Percentiles rank a stretch among this genome's conserved stretches.
These are phyloP conservation scores for Argentina anserina DNA, from an alignment of 306 rosid species.

Conservation along the genomic window DNA sequence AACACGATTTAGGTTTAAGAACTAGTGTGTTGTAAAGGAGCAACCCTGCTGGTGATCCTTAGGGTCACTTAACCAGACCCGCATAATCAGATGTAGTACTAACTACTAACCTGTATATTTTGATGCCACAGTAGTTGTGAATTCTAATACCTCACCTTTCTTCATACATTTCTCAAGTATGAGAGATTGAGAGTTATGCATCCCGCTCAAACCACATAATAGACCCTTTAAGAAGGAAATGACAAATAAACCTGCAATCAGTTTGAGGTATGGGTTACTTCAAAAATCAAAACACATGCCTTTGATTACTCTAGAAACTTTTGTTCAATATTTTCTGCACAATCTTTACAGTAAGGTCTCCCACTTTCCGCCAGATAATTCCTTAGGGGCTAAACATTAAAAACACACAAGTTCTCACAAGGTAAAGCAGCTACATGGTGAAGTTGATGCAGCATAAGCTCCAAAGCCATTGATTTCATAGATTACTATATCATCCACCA, in stretches of 20 bases:
- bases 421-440: not conserved
- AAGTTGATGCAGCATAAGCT: constrained; percentile 1
- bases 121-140: not conserved
- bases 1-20: too few relatives aligned
- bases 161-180: not conserved
- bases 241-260: not conserved
- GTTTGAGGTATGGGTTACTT: not conserved
- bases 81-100: not conserved
- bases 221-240: not conserved
- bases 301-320: not conserved
- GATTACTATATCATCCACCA: constrained; percentile 11
- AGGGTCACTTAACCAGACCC: not conserved
- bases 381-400: constrained; percentile 24
- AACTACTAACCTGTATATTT: too few relatives aligned
- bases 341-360: not conserved
- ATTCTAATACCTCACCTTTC: not conserved
- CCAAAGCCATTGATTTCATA: constrained; percentile 19
- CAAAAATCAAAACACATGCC: not conserved
- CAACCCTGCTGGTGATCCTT: not conserved
- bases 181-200: not conserved
- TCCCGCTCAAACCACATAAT: not conserved
- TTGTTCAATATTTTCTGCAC: not conserved
- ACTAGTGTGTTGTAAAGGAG: not conserved
- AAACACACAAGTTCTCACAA: not conserved
- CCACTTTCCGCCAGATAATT: constrained; percentile 12